Conservation (phyloP, 73 alveolate species). For the Paramecium primaurelia region DNA sequence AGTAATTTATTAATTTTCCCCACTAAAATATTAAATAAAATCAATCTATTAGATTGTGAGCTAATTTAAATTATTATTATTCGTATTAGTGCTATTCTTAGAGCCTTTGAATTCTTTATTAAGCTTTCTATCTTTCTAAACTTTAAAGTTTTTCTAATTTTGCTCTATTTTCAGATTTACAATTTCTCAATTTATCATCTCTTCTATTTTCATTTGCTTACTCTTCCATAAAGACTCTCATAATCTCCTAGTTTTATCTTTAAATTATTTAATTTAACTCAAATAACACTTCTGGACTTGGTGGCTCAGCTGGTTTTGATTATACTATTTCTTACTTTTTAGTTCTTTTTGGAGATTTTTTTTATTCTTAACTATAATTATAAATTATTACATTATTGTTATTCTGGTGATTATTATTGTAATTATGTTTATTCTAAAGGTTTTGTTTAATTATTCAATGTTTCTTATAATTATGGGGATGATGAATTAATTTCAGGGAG, state of each 20-base stretch:
- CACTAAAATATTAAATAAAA: background rate
- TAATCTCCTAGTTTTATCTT: background rate
- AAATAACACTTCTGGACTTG: background rate
- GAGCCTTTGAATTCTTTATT: background rate
- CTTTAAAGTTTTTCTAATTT: background rate
- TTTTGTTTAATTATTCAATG: background rate
- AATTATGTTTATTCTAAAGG: background rate
- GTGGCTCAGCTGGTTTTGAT: background rate
- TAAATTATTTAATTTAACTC: background rate
- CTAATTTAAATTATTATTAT: background rate
- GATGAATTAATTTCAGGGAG: background rate
- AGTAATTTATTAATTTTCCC: background rate
- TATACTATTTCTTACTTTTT: background rate
- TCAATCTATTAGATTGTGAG: background rate
- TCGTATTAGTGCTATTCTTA: constrained; percentile 15
- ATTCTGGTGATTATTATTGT: background rate
- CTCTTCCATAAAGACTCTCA: constrained; percentile 44
- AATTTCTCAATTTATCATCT: constrained; percentile 9
- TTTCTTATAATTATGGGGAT: background rate
- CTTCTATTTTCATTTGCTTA: constrained; percentile 31
- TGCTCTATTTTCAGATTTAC: constrained; percentile 6
- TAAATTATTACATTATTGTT: background rate
- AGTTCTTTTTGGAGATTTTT: background rate
- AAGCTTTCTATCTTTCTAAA: constrained; percentile 13
- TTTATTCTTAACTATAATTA: background rate